A percentile compares a stretch with the other conserved stretches of the same genome.
phyloP scores from a whole-genome alignment of 2,329 filamentous ascomycete genomes.

The Aschersonia sp. region DNA sequence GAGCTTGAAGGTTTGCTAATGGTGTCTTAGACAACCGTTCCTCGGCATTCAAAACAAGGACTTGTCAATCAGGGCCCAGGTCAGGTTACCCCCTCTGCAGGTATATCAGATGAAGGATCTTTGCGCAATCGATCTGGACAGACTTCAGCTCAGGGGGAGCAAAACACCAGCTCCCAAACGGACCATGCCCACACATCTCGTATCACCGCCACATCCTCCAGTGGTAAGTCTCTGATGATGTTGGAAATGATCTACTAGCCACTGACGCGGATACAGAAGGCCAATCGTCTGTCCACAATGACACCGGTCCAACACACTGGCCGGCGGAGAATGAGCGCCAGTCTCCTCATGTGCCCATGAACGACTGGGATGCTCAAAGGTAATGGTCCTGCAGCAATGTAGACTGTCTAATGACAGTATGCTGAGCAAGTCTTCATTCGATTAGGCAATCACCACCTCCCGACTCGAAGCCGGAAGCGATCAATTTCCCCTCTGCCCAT shows the following conservation, averaged over 20 bases:
- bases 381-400: constrained; percentile 13
- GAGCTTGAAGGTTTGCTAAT: too few species aligned
- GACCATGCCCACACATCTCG: neutral
- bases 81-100: too few species aligned
- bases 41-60: too few species aligned
- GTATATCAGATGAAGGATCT: too few species aligned
- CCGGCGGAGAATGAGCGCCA: neutral
- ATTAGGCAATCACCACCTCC: constrained; percentile 45
- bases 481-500: constrained; percentile 62
- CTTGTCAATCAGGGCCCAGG: too few species aligned
- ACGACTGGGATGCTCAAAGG: constrained; percentile 41
- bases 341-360: constrained; percentile 8
- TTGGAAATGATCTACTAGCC: neutral
- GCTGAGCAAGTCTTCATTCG: constrained; percentile 5
- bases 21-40: too few species aligned
- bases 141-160: too few species aligned
- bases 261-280: neutral
- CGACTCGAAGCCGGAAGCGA: constrained; percentile 69
- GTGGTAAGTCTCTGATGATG: neutral
- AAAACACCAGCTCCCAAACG: too few species aligned
- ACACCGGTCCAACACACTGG: neutral
- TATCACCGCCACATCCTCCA: neutral
- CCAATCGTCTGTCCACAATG: neutral
- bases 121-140: too few species aligned
- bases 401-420: neutral